Evolutionary conservation across 2,329 filamentous ascomycete genomes (phyloP).

Genomic region (Microsporum audouinii): DNA sequence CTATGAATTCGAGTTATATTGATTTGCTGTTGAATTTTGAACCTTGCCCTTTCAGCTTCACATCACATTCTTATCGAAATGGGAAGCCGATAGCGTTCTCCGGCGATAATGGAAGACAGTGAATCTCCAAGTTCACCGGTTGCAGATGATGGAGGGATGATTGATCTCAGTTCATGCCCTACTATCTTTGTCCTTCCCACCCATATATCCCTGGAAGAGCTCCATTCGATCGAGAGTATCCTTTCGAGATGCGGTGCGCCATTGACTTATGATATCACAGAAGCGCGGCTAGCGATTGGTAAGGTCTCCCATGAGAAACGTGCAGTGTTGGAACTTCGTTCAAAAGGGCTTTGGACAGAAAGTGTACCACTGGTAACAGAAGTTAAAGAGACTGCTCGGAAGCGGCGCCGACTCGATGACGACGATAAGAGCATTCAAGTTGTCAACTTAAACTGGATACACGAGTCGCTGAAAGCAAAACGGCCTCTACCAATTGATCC

Average conservation of each 20-base stretch:
- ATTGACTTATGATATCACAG: slow-evolving; percentile 58
- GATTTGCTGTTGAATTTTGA: background rate
- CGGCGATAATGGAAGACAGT: background rate
- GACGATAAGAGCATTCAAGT: slow-evolving; percentile 28
- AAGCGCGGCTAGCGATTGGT: slow-evolving; percentile 64
- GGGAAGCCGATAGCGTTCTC: background rate
- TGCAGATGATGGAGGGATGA: background rate
- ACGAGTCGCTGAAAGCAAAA: slow-evolving; percentile 36
- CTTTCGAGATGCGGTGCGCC: slow-evolving; percentile 45
- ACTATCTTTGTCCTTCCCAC: slow-evolving; percentile 62
- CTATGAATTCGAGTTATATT: background rate
- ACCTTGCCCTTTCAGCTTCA: background rate
- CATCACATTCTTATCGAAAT: background rate
- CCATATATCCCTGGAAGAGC: slow-evolving; percentile 53
- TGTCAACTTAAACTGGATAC: slow-evolving; percentile 44
- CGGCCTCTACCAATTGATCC: slow-evolving; percentile 35
- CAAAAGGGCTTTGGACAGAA: slow-evolving; percentile 47
- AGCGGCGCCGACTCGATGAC: slow-evolving; percentile 20
- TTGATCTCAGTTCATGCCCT: slow-evolving; percentile 33
- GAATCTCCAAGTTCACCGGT: background rate
- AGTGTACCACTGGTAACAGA: slow-evolving; percentile 17
- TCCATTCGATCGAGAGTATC: slow-evolving; percentile 53
- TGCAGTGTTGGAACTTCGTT: slow-evolving; percentile 65
- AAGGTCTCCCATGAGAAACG: slow-evolving; percentile 58
- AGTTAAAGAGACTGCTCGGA: slow-evolving; percentile 16